Base-by-base conservation (phyloP, 345 rosid genomes). In the Salix udensis region DNA sequence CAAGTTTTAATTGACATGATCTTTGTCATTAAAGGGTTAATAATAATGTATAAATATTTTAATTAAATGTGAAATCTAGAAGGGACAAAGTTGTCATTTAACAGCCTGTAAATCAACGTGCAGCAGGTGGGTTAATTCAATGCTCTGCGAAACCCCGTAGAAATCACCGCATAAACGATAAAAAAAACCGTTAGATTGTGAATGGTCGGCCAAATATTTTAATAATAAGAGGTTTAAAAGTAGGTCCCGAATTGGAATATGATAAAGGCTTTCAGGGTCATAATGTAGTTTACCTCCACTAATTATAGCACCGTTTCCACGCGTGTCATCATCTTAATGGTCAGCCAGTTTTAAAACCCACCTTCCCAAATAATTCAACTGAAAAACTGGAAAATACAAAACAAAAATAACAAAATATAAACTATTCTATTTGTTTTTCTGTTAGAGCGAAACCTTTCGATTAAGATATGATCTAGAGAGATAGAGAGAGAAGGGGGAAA, bases 271-370 rank as follows among this genome's bases (percentile, higher is more conserved):
- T n/a, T 9, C 28, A 58, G 80, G 76, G 73, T 19, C 40, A 55
- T 7, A 64, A 18, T 24, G 48, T 28, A 26, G 66, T 24, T 65
- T 64, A 26, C 24, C 14, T 58, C 62, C 12, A 9, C 13, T 10
- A 9, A n/a, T n/a, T 2, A n/a, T 21, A 26, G 0, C 61, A 8
- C 62, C 61, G 0, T 2, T 50, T 15, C 2, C 1, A 67, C 80
- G 80, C 88, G 88, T 81, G 88, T 71, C 83, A 2, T 0, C 18
- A 3, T 3, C 18, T 72, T 0, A 76, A 78, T 77, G 86, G 87
- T 36, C 60, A 0, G 4, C 10, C 2, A 6, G 11, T 40, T 61
- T 65, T 26, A 23, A 60, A 37, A 16, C 31, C 39, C 31, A 18
- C 69, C 26, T 18, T 37, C 46, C 68, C 23, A 67, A 68, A 70